Conservation (phyloP, 1,284 basidiomycete genomes). For the Limonomyces culmigenus region DNA sequence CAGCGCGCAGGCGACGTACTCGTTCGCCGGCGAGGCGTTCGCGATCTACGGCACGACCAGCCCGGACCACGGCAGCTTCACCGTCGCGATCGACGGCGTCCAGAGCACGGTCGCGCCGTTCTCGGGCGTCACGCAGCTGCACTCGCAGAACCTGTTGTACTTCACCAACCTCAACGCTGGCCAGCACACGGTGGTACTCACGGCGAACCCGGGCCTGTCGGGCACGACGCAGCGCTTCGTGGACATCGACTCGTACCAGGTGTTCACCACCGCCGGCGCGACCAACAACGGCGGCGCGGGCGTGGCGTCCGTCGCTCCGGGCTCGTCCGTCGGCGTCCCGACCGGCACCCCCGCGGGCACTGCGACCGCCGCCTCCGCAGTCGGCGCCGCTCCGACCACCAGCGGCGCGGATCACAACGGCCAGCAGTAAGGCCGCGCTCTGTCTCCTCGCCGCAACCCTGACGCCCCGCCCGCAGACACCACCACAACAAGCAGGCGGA, state of each 20-base stretch:
- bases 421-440: no score
- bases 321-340: no score
- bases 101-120: constrained; percentile 15
- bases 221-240: constrained; percentile 17
- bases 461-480: not conserved
- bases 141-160: constrained; percentile 14
- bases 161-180: constrained; percentile 19
- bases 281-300: no score
- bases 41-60: constrained; percentile 33
- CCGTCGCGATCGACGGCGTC: constrained; percentile 25
- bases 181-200: constrained; percentile 18
- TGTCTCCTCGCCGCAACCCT: not conserved
- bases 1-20: constrained; percentile 23
- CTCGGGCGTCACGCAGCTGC: not conserved
- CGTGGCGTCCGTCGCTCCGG: no score
- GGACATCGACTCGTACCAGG: constrained; percentile 25
- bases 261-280: constrained; percentile 14
- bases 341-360: not conserved
- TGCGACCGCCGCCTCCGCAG: not conserved
- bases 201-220: constrained; percentile 11
- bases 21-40: constrained; percentile 31
- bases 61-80: constrained; percentile 27
- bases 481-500: not conserved
- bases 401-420: not conserved
- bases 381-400: not conserved